Conservation (phyloP, 495 filamentous ascomycete species). For the Clavariopsis aquatica region DNA sequence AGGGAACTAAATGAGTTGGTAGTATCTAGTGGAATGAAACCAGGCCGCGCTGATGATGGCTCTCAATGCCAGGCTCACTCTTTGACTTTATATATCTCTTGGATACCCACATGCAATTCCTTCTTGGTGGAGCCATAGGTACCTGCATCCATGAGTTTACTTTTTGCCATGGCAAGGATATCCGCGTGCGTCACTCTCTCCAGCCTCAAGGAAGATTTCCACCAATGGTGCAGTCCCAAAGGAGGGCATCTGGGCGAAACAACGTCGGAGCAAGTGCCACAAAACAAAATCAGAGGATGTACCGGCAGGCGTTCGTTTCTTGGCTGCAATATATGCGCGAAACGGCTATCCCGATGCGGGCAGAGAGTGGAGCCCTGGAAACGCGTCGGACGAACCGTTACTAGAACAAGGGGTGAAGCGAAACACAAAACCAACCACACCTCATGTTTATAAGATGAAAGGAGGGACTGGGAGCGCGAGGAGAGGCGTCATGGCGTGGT, state of each 20-base stretch:
- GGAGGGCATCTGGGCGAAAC: background rate
- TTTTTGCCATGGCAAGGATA: constrained; percentile 2
- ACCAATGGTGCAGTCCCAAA: constrained; percentile 6
- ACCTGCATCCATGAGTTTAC: background rate
- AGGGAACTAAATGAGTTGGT: no score
- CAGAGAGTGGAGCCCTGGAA: background rate
- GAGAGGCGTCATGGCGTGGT: background rate
- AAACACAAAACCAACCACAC: background rate
- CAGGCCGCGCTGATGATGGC: constrained; percentile 1
- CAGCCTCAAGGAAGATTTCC: constrained; percentile 8
- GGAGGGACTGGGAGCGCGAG: background rate
- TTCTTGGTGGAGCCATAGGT: background rate
- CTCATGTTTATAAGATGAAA: background rate
- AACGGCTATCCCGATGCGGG: background rate
- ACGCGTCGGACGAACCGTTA: background rate
- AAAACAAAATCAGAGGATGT: background rate
- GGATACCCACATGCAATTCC: background rate
- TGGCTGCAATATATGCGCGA: background rate
- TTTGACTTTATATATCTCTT: background rate
- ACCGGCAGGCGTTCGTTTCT: background rate
- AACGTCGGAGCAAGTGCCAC: background rate
- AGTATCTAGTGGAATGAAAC: background rate
- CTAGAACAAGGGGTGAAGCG: background rate
- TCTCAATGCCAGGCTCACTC: background rate
- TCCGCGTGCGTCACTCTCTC: no score